Percentiles rank a stretch among this genome's conserved stretches.
These are phyloP conservation scores for Eucalyptus regnans DNA, from an alignment of 345 rosid genomes.

Conservation along the genomic window DNA sequence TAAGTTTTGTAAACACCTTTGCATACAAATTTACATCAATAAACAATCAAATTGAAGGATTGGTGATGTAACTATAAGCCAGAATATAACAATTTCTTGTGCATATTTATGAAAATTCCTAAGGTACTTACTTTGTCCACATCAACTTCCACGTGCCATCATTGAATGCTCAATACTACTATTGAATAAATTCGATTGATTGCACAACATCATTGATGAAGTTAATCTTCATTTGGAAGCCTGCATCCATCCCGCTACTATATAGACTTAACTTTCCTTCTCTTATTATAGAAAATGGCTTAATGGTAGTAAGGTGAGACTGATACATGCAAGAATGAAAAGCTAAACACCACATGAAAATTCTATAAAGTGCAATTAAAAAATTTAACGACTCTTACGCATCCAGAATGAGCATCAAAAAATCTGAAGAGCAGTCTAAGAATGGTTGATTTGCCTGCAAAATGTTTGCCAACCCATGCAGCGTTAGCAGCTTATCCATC, in stretches of 20 bases:
- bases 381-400: conserved; percentile 34
- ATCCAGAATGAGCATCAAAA: conserved; percentile 75
- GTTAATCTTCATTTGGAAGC: background rate
- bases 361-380: background rate
- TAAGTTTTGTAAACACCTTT: background rate
- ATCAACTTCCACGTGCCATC: background rate
- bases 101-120: background rate
- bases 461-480: background rate
- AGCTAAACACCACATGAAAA: background rate
- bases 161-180: background rate
- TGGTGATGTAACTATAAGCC: background rate
- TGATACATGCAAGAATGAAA: background rate
- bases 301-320: background rate
- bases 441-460: conserved; percentile 94
- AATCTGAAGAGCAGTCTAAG: conserved; percentile 87
- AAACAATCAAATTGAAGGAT: background rate
- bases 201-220: background rate
- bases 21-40: background rate
- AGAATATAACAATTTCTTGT: background rate
- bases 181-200: background rate
- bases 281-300: background rate
- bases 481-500: background rate
- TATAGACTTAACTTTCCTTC: background rate
- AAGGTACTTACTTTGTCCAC: background rate
- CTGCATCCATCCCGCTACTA: background rate